A percentile compares a stretch with the other conserved stretches of the same genome.
phyloP scores from a whole-genome alignment of 495 filamentous ascomycete genomes.

The Tuber microsphaerosporum region DNA sequence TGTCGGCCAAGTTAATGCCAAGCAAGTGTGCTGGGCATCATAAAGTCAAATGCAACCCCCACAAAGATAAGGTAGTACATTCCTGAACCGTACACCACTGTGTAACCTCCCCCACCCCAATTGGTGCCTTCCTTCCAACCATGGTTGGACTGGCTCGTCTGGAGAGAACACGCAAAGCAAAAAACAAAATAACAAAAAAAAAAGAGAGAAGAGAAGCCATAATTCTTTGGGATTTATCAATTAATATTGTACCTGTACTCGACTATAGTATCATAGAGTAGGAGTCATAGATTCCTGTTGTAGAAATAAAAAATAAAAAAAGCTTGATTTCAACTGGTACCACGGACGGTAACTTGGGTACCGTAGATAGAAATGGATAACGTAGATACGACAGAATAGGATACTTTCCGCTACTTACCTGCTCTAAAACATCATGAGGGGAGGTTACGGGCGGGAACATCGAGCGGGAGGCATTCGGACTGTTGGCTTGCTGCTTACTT shows the following conservation, averaged over 20 bases:
- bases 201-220: background rate
- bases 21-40: background rate
- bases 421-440: background rate
- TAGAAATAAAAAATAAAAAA: background rate
- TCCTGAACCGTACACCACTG: background rate
- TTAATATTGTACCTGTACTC: background rate
- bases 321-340: background rate
- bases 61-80: constrained; percentile 1
- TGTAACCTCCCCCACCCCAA: background rate
- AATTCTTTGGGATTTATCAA: background rate
- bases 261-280: background rate
- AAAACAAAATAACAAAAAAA: background rate
- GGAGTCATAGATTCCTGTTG: background rate
- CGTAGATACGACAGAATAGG: background rate
- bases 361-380: background rate
- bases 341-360: background rate
- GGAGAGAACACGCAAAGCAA: background rate
- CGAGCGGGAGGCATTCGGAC: background rate
- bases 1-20: background rate
- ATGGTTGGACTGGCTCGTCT: background rate
- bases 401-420: background rate
- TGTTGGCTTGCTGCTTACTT: background rate
- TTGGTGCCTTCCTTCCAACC: background rate
- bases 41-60: background rate
- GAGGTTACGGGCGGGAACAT: background rate